Percentiles rank a stretch among this genome's conserved stretches.
phyloP scores from a whole-genome alignment of 1,284 basidiomycete species.

The Austropuccinia psidii region DNA sequence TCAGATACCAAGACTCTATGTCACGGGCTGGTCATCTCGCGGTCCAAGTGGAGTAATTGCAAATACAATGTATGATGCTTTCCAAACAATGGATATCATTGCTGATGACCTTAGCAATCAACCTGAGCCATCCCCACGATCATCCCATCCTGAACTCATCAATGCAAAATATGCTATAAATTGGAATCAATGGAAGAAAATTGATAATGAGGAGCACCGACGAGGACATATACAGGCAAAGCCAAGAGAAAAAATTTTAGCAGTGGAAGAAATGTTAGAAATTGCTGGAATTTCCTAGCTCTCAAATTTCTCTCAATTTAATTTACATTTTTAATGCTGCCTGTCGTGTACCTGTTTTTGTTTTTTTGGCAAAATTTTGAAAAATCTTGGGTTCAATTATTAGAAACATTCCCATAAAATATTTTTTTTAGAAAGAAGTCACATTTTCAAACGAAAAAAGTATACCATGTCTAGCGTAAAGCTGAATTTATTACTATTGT shows the following conservation, averaged over 20 bases:
- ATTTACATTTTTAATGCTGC: too few species aligned
- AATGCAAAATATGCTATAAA: background rate
- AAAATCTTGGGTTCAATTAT: too few species aligned
- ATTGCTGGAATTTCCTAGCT: too few species aligned
- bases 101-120: background rate
- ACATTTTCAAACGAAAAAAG: too few species aligned
- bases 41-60: constrained; percentile 90
- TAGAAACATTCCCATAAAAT: too few species aligned
- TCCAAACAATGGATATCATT: constrained; percentile 65
- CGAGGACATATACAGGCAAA: background rate
- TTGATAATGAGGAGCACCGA: background rate
- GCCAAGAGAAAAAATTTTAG: background rate
- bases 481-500: too few species aligned
- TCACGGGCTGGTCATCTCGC: constrained; percentile 85
- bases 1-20: constrained; percentile 63
- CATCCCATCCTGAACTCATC: background rate
- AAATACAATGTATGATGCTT: constrained; percentile 88
- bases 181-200: background rate
- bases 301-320: too few species aligned
- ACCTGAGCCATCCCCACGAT: background rate
- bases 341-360: too few species aligned
- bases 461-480: too few species aligned
- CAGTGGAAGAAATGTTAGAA: background rate
- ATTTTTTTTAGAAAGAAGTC: too few species aligned
- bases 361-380: too few species aligned